Conservation (phyloP, 2,329 filamentous ascomycete species). For the Ophiosphaerella herpotricha region DNA sequence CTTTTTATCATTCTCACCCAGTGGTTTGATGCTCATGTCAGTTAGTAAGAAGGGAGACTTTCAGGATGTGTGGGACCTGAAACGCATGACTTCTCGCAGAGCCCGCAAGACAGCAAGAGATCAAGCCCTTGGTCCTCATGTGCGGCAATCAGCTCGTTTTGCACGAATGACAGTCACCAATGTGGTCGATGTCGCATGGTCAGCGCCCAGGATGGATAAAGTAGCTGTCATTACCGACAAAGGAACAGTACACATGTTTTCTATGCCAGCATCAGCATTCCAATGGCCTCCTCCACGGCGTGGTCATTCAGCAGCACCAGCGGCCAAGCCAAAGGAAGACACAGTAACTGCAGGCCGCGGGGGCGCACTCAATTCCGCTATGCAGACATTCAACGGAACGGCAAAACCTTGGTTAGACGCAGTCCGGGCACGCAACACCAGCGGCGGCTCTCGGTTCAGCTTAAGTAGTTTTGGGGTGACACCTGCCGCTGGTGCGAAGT, state of each 20-base stretch:
- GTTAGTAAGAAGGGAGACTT: constrained; percentile 84
- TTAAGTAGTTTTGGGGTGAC: constrained; percentile 47
- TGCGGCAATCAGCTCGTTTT: constrained; percentile 86
- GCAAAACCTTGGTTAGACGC: constrained; percentile 45
- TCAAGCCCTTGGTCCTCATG: constrained; percentile 50
- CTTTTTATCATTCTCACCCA: constrained; percentile 77
- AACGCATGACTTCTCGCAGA: constrained; percentile 58
- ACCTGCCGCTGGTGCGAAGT: constrained; percentile 60
- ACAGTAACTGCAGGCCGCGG: constrained; percentile 37
- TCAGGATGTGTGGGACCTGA: constrained; percentile 80
- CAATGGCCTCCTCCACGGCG: constrained; percentile 78
- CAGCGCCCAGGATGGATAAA: constrained; percentile 76
- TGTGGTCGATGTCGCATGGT: constrained; percentile 90
- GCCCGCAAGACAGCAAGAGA: constrained; percentile 37
- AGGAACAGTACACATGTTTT: constrained; percentile 91
- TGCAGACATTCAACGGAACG: constrained; percentile 52
- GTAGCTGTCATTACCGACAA: constrained; percentile 90
- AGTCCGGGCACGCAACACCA: constrained; percentile 42
- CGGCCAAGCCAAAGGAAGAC: constrained; percentile 38
- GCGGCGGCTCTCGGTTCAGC: constrained; percentile 39
- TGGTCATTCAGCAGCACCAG: constrained; percentile 31
- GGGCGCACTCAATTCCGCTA: constrained; percentile 44
- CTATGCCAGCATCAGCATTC: constrained; percentile 80
- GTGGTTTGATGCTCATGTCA: constrained; percentile 74
- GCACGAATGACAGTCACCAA: constrained; percentile 89